These are phyloP conservation scores for Cercophora scortea DNA, from an alignment of 495 filamentous ascomycete genomes.

Conservation along the genomic window DNA sequence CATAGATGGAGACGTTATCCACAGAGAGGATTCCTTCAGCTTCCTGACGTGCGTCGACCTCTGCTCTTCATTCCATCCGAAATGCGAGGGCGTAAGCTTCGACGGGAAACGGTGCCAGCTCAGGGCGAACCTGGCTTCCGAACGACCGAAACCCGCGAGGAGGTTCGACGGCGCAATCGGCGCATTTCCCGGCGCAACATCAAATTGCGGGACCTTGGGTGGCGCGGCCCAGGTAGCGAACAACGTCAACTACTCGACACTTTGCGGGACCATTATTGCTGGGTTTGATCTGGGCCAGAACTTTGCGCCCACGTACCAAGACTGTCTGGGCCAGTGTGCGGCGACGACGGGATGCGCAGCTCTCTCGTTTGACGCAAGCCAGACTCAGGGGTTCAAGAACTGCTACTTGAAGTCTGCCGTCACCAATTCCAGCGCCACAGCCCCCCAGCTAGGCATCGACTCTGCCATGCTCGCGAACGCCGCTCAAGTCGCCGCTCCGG, in stretches of 20 bases:
- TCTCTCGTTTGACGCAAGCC: constrained; percentile 21
- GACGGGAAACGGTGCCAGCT: constrained; percentile 17
- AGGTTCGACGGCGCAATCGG: constrained; percentile 22
- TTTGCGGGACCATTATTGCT: constrained; percentile 23
- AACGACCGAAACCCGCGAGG: constrained; percentile 10
- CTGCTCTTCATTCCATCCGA: constrained; percentile 27
- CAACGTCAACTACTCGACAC: constrained; percentile 15
- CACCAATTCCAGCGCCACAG: constrained; percentile 5
- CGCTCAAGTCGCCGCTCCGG: constrained; percentile 2
- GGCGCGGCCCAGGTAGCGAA: constrained; percentile 2
- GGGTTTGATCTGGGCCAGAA: constrained; percentile 25
- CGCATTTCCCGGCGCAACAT: constrained; percentile 18
- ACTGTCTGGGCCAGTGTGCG: constrained; percentile 25
- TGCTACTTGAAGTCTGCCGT: constrained; percentile 27
- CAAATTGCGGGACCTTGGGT: constrained; percentile 20
- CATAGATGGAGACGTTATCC: constrained; percentile 16
- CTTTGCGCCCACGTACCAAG: constrained; percentile 25
- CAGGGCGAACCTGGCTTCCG: constrained; percentile 6
- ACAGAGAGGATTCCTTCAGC: constrained; percentile 16
- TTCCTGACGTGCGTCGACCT: constrained; percentile 21
- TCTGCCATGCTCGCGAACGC: constrained; percentile 16
- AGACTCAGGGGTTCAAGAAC: constrained; percentile 27
- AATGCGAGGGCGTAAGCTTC: constrained; percentile 24
- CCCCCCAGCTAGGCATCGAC: constrained; percentile 17
- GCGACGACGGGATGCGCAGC: constrained; percentile 18